phyloP scores from a whole-genome alignment of 176 grass and related monocot species.

The Carex myosuroides region DNA sequence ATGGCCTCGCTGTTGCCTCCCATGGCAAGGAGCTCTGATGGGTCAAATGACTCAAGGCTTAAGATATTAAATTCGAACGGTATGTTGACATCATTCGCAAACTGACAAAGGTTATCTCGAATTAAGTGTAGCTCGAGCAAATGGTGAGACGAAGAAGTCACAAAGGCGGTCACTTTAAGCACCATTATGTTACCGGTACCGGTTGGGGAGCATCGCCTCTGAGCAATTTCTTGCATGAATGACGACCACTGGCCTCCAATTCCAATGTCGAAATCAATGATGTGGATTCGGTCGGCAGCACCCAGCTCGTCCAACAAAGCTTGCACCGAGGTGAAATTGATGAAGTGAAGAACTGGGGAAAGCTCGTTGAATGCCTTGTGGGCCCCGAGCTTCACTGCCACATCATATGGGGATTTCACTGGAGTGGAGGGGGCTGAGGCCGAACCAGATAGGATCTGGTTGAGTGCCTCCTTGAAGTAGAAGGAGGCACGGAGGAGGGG shows the following conservation, averaged over 20 bases:
- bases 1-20: conserved; percentile 34
- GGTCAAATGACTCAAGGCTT: conserved; percentile 43
- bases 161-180: conserved; percentile 56
- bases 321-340: conserved; percentile 69
- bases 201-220: conserved; percentile 1
- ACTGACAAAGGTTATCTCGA: conserved; percentile 55
- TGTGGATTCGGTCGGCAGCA: conserved; percentile 46
- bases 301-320: conserved; percentile 61
- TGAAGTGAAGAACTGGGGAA: conserved; percentile 62
- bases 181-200: conserved; percentile 18
- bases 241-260: conserved; percentile 75
- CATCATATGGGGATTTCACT: conserved; percentile 38
- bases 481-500: conserved; percentile 80
- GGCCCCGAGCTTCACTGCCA: conserved; percentile 52
- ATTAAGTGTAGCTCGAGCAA: conserved; percentile 63
- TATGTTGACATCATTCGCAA: conserved; percentile 52
- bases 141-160: conserved; percentile 48
- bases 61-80: conserved; percentile 54
- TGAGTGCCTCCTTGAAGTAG: conserved; percentile 85
- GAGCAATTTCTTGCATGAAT: conserved; percentile 75
- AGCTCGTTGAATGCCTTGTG: conserved; percentile 72
- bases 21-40: conserved; percentile 27
- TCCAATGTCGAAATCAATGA: conserved; percentile 75
- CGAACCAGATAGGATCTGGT: conserved; percentile 37
- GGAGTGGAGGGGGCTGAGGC: conserved; percentile 18